Evolutionary conservation across 116 monocot species (phyloP), one percentile per base, ranked within the genome.

Genomic region (Trichopus zeylanicus): DNA sequence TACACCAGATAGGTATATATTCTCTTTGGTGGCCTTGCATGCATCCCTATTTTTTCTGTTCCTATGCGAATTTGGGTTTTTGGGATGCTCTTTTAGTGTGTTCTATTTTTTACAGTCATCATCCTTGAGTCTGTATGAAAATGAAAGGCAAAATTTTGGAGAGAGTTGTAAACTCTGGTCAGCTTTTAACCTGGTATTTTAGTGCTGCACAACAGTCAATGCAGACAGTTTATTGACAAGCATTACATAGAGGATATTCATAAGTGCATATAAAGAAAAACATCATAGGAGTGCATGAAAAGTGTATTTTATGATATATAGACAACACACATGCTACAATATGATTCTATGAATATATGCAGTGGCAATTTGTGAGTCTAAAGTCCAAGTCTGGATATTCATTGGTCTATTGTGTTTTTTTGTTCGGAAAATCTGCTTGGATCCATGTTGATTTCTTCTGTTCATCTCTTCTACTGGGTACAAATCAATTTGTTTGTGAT

Each of bases 1-100:
- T 91, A 63, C 87, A 80, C 69, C 98, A 98, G 67, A 98, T 91
- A 73, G 95, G 95, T 95, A 74, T 73, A 5, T 16, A 30, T 73
- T 39, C 56, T 53, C 67, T 53, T 34, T 32, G 8, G 15, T 42
- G 13, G 8, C 58, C 65, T n/a, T n/a, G 13, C 42, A 7, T 42
- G 42, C 3, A 42, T n/a, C 18, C 0, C n/a, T 9, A 16, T 42
- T 16, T 42, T 42, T 16, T 42, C n/a, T 42, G n/a, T 42, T 42
- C n/a, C 4, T 33, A 5, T 33, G 8, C n/a, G 13, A 16, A 13
- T 42, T 3, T n/a, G 42, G 1, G 42, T n/a, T 18, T 42, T n/a
- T n/a, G n/a, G n/a, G n/a, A n/a, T n/a, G n/a, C n/a, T n/a, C n/a
- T n/a, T n/a, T n/a, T n/a, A n/a, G n/a, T n/a, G n/a, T n/a, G n/a